Evolutionary conservation across 2,329 filamentous ascomycete species (phyloP).

Genomic region (Pyricularia pennisetigena): DNA sequence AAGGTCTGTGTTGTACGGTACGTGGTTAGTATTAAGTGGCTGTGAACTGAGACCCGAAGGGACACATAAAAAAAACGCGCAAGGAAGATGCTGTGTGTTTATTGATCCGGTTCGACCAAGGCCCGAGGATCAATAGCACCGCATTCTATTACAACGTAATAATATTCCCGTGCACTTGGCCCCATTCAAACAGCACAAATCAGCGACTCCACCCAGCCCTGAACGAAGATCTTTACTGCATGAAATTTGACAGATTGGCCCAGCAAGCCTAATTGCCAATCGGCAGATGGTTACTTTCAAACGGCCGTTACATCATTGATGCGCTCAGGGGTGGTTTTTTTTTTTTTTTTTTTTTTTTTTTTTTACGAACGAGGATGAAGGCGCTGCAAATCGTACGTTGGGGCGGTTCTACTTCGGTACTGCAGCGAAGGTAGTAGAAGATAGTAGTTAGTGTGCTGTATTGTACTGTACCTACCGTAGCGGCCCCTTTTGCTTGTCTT

Average conservation of each 20-base stretch:
- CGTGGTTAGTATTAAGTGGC: background rate
- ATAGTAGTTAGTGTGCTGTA: too few species aligned
- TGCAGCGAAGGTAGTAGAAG: too few species aligned
- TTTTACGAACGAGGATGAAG: background rate
- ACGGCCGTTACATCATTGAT: background rate
- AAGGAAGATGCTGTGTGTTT: background rate
- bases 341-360: background rate
- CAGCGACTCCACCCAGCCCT: background rate
- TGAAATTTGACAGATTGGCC: background rate
- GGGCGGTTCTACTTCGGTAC: background rate
- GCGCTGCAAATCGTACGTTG: background rate
- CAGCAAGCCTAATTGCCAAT: background rate
- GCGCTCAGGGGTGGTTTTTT: background rate
- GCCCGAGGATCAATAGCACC: background rate
- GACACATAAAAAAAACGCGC: background rate
- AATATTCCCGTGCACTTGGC: background rate
- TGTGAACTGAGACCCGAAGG: background rate
- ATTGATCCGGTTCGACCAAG: background rate
- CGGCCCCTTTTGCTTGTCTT: background rate
- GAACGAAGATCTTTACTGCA: background rate
- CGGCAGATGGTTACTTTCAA: background rate
- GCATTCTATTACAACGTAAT: background rate
- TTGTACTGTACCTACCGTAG: too few species aligned
- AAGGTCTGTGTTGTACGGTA: background rate
- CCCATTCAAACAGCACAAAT: background rate